Evolutionary conservation across 73 alveolate species (phyloP), one percentile per base, ranked within the genome.

Genomic region (Paramecium sonneborni): DNA sequence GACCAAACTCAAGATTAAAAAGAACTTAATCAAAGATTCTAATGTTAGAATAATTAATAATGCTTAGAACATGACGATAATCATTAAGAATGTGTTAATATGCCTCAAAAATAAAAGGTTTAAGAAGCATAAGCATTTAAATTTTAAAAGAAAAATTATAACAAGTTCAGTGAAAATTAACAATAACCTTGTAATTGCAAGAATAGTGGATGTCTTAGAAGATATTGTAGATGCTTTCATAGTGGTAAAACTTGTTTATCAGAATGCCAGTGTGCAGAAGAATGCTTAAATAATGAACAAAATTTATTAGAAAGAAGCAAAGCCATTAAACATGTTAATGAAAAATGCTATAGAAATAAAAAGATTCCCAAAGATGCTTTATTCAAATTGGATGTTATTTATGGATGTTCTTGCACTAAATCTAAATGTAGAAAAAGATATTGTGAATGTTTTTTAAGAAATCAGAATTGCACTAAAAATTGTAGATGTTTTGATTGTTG

Each of bases 141-240:
- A 52, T 2, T 18, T 52, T 1, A 1, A 4, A 5, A 18, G 18
- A 52, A 18, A 1, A 18, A 18, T 3, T n/a, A 4, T 5, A 18
- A 52, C 18, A 0, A 52, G 1, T 5, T 14, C 68, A 67, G 84
- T 67, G 44, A 67, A 67, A 32, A 67, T 11, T 67, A 3, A 3
- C 28, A 67, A 67, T 6, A 32, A 12, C 87, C 87, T n/a, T 74
- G 87, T 37, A 32, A 32, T 74, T 74, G 87, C 10, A 74, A 24
- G 8, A 32, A 74, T 74, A 74, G 87, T 38, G 58, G 58, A n/a
- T 74, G 87, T 34, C 37, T 74, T 0, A 74, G 34, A 10, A 28
- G 87, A 21, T 74, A 74, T 74, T 74, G 87, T n/a, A 0, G 87
- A 74, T 74, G 87, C 14, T 74, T 74, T 74, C 87, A 74, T 74